Evolutionary conservation across 768 basidiomycete species (phyloP).

Genomic region (Pleurotus tuber-regium): DNA sequence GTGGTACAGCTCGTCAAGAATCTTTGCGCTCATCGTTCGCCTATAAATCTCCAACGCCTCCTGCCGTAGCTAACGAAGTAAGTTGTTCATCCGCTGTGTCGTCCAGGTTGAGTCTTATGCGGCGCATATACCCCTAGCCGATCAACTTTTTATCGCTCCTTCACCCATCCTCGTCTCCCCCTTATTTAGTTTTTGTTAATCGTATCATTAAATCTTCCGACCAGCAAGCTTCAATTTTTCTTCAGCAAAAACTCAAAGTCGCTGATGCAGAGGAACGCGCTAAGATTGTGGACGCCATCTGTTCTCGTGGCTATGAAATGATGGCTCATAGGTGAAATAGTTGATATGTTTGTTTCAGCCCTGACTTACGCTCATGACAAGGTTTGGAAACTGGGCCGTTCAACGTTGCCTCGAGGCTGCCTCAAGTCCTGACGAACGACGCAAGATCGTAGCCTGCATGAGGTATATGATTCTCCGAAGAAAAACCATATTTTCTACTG

Average conservation of each 20-base stretch:
- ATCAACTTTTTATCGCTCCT: slow-evolving; percentile 87
- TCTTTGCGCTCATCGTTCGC: slow-evolving; percentile 26
- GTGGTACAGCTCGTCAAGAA: slow-evolving; percentile 22
- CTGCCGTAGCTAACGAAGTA: slow-evolving; percentile 46
- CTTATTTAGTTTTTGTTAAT: slow-evolving; percentile 77
- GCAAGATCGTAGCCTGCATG: slow-evolving; percentile 87
- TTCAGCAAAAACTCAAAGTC: slow-evolving; percentile 88
- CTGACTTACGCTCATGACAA: slow-evolving; percentile 22
- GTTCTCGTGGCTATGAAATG: slow-evolving; percentile 84
- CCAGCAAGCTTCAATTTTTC: slow-evolving; percentile 87
- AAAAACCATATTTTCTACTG: not conserved
- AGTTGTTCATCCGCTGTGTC: slow-evolving; percentile 16
- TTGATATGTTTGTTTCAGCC: slow-evolving; percentile 6
- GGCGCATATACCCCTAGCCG: slow-evolving; percentile 46
- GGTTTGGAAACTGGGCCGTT: slow-evolving; percentile 93
- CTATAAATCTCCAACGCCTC: slow-evolving; percentile 25
- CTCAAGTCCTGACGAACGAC: slow-evolving; percentile 66
- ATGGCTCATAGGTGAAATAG: slow-evolving; percentile 74
- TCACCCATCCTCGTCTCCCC: slow-evolving; percentile 82
- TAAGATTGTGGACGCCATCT: slow-evolving; percentile 87
- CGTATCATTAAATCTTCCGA: slow-evolving; percentile 89
- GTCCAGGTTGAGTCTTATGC: slow-evolving; percentile 13
- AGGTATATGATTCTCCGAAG: slow-evolving; percentile 42
- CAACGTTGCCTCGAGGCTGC: slow-evolving; percentile 85
- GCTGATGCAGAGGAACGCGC: slow-evolving; percentile 73